Evolutionary conservation across 2,329 filamentous ascomycete genomes (phyloP), one percentile per base, ranked within the genome.

Genomic region (Penicillium sp.): DNA sequence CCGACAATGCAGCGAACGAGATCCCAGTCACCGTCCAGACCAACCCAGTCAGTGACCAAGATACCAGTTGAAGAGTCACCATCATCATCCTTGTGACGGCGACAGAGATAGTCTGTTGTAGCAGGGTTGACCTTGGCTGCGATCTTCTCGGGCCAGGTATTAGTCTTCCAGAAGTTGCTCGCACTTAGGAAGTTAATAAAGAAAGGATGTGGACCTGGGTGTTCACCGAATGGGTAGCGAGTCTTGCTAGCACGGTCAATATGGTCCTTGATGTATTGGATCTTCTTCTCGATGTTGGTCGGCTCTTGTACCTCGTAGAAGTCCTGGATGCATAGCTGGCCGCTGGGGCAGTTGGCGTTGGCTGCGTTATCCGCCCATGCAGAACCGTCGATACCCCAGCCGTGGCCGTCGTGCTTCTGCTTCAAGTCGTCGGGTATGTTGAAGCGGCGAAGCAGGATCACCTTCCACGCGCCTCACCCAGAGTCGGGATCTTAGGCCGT

Each of bases 21-120:
- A 71, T 96, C 89, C 91, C 91, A 98, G 69, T 97, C 86, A 0
- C 85, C 89, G 52, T 84, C 77, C 50, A 83, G 75, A 2, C 93
- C 93, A 41, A 96, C 90, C 87, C 87, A 96, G 69, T 98, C 93
- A 51, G 86, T 93, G 22, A 97, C 85, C 36, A 97, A 83, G 49
- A 97, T 82, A 3, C 93, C 93, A 1, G 90, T 94, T 5, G 82
- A 79, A 23, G 86, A 89, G 61, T 89, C 83, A 1, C 85, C 83
- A 27, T 83, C 73, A 37, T 74, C 71, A 46, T 66, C 57, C 34
- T 64, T 70, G 60, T 82, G 78, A 46, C 70, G 74, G 51, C 69
- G 68, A 56, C 79, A 81, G 42, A 84, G 61, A 65, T 80, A 80
- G 51, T 77, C 74, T 34, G 79, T 73, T n/a, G 77, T 78, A 1